Percentiles rank a stretch among this genome's conserved stretches.
phyloP scores from a whole-genome alignment of 306 rosid genomes.

The Inga laurina region DNA sequence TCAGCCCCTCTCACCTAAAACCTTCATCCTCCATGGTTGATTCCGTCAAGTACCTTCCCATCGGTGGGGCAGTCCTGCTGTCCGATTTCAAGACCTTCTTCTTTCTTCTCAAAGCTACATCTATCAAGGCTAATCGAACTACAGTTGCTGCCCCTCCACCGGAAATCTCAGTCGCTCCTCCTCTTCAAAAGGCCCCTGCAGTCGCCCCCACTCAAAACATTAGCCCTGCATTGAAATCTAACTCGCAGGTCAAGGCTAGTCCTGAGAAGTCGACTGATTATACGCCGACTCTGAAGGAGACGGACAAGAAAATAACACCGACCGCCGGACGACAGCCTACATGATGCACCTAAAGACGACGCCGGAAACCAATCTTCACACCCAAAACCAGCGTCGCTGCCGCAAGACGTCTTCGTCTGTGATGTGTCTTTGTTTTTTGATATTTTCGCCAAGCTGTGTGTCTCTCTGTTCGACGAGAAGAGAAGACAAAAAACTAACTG shows the following conservation, averaged over 20 bases:
- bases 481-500: no score
- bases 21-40: constrained; percentile 61
- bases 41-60: constrained; percentile 57
- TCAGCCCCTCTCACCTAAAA: neutral
- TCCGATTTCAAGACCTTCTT: constrained; percentile 64
- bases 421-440: no score
- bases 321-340: no score
- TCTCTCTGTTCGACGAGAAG: no score
- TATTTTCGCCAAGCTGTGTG: no score
- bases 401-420: no score
- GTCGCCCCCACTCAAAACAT: constrained; percentile 21
- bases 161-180: constrained; percentile 1
- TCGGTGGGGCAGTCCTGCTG: constrained; percentile 39
- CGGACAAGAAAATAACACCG: no score
- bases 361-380: no score
- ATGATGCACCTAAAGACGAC: no score
- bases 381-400: no score
- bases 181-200: constrained; percentile 2
- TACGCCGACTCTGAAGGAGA: constrained; percentile 3
- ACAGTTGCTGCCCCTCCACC: neutral
- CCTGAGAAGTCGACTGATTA: constrained; percentile 35
- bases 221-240: constrained; percentile 19
- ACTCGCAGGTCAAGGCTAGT: constrained; percentile 21
- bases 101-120: constrained; percentile 49
- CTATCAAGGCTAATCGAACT: constrained; percentile 43